phyloP scores from a whole-genome alignment of 306 rosid genomes.

The Vicia villosa region DNA sequence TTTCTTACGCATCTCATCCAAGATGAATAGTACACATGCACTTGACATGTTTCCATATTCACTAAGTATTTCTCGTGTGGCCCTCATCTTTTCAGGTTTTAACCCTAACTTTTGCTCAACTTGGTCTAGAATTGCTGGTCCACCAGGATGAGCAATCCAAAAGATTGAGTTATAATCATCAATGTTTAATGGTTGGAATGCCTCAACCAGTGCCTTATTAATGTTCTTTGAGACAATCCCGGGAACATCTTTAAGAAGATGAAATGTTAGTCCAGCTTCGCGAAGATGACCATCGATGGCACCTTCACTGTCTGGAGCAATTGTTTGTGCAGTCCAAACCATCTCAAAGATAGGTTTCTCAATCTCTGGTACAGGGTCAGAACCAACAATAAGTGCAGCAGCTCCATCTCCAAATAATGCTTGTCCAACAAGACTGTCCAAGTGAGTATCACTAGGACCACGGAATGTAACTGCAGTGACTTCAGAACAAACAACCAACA shows the following conservation, averaged over 20 bases:
- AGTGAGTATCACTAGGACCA: conserved; percentile 42
- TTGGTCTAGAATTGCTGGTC: conserved; percentile 42
- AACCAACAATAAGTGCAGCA: conserved; percentile 58
- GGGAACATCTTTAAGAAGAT: conserved; percentile 45
- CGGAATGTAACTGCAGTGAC: conserved; percentile 43
- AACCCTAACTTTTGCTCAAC: conserved; percentile 33
- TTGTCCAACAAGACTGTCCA: conserved; percentile 44
- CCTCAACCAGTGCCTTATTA: conserved; percentile 32
- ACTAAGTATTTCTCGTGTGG: conserved; percentile 53
- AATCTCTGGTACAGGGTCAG: conserved; percentile 58
- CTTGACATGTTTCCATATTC: conserved; percentile 83
- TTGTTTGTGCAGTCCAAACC: conserved; percentile 66
- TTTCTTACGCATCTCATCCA: conserved; percentile 66
- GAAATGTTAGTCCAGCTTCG: conserved; percentile 43
- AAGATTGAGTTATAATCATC: conserved; percentile 44
- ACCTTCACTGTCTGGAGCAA: conserved; percentile 74
- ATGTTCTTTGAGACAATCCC: conserved; percentile 47
- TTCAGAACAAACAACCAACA: conserved; percentile 44
- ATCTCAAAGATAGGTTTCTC: conserved; percentile 67
- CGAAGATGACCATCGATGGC: conserved; percentile 47
- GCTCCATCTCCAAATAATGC: conserved; percentile 51
- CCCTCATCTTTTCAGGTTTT: conserved; percentile 40
- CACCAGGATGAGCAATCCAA: conserved; percentile 47
- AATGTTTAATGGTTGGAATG: conserved; percentile 36
- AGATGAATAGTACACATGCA: conserved; percentile 72